Evolutionary conservation across 345 rosid species (phyloP).

Genomic region (Gossypium mustelinum): DNA sequence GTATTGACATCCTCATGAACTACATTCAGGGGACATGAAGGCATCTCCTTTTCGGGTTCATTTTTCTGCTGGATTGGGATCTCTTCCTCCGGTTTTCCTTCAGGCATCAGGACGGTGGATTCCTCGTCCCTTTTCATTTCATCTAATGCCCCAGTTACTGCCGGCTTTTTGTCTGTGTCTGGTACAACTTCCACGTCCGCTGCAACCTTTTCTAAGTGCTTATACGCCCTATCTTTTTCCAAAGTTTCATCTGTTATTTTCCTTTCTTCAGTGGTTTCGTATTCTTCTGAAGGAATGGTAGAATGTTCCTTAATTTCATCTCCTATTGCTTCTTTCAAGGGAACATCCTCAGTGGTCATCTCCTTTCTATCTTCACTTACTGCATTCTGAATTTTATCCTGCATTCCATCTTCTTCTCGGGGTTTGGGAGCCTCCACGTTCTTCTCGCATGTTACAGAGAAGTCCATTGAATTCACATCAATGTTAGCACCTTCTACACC

Average conservation of each 20-base stretch:
- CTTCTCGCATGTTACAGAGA: conserved; percentile 15
- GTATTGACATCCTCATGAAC: neutral
- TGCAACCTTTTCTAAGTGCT: neutral
- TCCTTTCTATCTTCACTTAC: conserved; percentile 9
- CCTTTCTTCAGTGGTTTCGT: conserved; percentile 17
- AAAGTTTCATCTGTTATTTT: conserved; percentile 11
- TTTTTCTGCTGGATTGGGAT: neutral
- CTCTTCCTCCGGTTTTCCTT: neutral
- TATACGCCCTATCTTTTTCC: conserved; percentile 1
- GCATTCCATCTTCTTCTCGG: neutral
- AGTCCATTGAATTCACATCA: conserved; percentile 14
- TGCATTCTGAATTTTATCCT: conserved; percentile 13
- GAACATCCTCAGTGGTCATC: neutral
- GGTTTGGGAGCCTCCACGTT: neutral
- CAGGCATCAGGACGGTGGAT: neutral
- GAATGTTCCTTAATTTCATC: conserved; percentile 14
- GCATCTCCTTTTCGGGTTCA: neutral
- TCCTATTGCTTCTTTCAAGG: conserved; percentile 4
- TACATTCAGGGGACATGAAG: neutral
- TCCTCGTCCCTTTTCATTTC: conserved; percentile 1
- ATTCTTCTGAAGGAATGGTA: conserved; percentile 18
- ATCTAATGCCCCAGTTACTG: neutral
- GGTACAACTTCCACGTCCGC: neutral
- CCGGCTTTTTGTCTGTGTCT: neutral
- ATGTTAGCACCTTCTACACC: neutral